Evolutionary conservation across 2,329 filamentous ascomycete genomes (phyloP).

Genomic region (Hymenotorrendiella dingleyae): DNA sequence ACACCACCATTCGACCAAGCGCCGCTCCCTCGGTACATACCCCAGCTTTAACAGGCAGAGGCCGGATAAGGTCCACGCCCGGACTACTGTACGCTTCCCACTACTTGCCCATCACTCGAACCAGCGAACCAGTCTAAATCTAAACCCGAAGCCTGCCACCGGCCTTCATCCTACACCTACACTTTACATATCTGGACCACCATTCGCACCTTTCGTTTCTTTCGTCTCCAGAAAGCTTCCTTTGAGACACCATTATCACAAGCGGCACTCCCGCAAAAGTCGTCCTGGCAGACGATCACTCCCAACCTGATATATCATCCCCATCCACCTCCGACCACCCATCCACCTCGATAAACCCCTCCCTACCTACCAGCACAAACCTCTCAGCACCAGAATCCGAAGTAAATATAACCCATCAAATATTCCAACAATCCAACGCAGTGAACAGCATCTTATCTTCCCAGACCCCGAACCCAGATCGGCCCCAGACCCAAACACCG

Average conservation of each 20-base stretch:
- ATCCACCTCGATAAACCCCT: slow-evolving; percentile 49
- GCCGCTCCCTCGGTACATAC: too few relatives aligned
- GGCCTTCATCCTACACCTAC: background rate
- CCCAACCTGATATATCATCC: slow-evolving; percentile 46
- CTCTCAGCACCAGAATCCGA: slow-evolving; percentile 36
- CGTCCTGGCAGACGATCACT: slow-evolving; percentile 69
- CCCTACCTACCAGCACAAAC: slow-evolving; percentile 42
- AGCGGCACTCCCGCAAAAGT: slow-evolving; percentile 47
- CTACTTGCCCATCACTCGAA: background rate
- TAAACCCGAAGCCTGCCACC: background rate
- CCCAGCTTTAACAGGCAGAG: too few relatives aligned
- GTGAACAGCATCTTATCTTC: background rate
- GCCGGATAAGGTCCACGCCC: slow-evolving; percentile 2
- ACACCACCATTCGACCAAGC: too few relatives aligned
- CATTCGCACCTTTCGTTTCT: background rate
- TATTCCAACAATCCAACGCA: slow-evolving; percentile 11
- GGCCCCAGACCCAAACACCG: slow-evolving; percentile 28
- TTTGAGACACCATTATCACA: slow-evolving; percentile 11
- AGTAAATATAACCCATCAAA: slow-evolving; percentile 18
- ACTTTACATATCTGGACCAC: too few relatives aligned
- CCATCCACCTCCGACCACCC: slow-evolving; percentile 63
- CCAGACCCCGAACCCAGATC: slow-evolving; percentile 14
- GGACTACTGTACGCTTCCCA: too few relatives aligned
- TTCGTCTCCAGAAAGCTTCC: background rate
- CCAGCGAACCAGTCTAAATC: too few relatives aligned